Percentiles rank a stretch among this genome's conserved stretches.
These are phyloP conservation scores for Papiliotrema laurentii DNA, from an alignment of 1,284 basidiomycete species.

Conservation along the genomic window DNA sequence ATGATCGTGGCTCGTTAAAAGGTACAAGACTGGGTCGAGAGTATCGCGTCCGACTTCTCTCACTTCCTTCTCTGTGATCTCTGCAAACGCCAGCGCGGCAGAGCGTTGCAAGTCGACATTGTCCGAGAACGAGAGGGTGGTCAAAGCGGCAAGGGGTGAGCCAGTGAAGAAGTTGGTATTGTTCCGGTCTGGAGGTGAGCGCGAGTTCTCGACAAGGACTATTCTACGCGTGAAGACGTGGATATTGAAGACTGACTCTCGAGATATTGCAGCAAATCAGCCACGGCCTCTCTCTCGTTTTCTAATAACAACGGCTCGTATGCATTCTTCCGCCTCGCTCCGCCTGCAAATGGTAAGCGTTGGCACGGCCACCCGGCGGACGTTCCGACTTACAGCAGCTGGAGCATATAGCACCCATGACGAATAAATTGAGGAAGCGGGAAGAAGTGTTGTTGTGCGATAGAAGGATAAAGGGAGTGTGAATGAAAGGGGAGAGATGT, in stretches of 20 bases:
- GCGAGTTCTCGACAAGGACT: neutral
- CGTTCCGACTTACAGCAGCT: conserved; percentile 31
- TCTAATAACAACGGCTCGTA: conserved; percentile 94
- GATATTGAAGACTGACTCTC: conserved; percentile 66
- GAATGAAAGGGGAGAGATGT: neutral
- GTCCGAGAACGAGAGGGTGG: conserved; percentile 96
- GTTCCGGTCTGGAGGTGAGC: conserved; percentile 65
- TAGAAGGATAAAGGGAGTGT: conserved; percentile 7
- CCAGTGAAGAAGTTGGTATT: conserved; percentile 96
- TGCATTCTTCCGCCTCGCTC: conserved; percentile 54
- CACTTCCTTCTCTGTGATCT: conserved; percentile 99
- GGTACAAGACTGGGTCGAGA: conserved; percentile 95
- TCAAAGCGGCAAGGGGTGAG: conserved; percentile 85
- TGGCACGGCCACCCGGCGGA: neutral
- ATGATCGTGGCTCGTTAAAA: conserved; percentile 95
- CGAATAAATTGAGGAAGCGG: neutral
- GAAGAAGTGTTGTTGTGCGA: neutral
- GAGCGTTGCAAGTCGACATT: conserved; percentile 99
- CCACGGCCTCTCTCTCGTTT: conserved; percentile 97
- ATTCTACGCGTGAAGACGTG: neutral
- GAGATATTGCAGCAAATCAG: conserved; percentile 93
- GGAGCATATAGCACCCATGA: conserved; percentile 39
- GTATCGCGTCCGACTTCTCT: conserved; percentile 95
- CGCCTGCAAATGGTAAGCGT: conserved; percentile 27
- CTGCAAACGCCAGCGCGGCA: conserved; percentile 96